Percentiles rank a stretch among this genome's conserved stretches.
Conservation (phyloP, 2,329 filamentous ascomycete species). For the Aaosphaeria arxii region DNA sequence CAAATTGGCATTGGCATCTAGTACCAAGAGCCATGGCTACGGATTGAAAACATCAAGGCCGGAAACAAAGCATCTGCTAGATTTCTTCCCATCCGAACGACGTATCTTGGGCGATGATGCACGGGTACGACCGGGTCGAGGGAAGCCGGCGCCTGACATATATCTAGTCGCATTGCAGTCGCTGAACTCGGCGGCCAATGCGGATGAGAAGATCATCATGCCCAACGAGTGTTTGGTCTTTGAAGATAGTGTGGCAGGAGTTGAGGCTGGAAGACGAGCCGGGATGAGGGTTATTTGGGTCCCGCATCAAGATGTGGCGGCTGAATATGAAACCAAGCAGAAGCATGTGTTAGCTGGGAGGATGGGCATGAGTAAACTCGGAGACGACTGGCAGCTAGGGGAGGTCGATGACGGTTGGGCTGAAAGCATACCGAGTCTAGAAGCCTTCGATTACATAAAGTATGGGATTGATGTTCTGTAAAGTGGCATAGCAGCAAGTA, state of each 20-base stretch:
- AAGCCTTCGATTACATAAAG: slow-evolving; percentile 6
- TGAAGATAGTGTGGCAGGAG: slow-evolving; percentile 31
- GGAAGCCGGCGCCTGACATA: slow-evolving; percentile 13
- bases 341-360: slow-evolving; percentile 13
- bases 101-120: neutral
- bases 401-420: slow-evolving; percentile 8
- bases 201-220: slow-evolving; percentile 5
- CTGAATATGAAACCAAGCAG: slow-evolving; percentile 7
- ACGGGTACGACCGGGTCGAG: neutral
- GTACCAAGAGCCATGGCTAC: neutral
- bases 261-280: slow-evolving; percentile 30
- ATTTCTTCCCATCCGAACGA: neutral
- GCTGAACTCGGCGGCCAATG: slow-evolving; percentile 3
- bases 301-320: slow-evolving; percentile 25
- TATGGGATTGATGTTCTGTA: neutral
- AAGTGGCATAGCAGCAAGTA: too few relatives aligned
- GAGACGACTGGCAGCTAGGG: neutral
- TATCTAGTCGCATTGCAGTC: slow-evolving; percentile 11
- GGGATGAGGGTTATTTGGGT: slow-evolving; percentile 37
- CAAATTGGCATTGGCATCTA: neutral
- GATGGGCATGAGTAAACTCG: slow-evolving; percentile 1
- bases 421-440: slow-evolving; percentile 9
- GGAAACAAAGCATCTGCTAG: neutral
- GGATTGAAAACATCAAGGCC: neutral
- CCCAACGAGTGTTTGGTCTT: slow-evolving; percentile 34